Evolutionary conservation across 176 grass and related monocot genomes (phyloP), one percentile per base, ranked within the genome.

Genomic region (Cenchrus fungigraminus): DNA sequence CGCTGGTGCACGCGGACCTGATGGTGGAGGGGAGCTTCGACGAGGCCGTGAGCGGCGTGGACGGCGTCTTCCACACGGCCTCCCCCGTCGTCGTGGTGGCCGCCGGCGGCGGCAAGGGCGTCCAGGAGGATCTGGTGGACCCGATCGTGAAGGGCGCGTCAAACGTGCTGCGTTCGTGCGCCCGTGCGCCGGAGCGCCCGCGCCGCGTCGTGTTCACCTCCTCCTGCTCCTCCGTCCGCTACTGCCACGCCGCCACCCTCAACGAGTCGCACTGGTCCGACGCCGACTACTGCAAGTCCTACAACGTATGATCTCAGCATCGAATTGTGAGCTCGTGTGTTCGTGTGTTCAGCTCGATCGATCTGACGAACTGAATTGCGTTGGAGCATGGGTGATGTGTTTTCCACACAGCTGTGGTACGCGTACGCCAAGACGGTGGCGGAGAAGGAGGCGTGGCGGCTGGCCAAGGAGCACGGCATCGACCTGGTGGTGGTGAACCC

Each of bases 371-470:
- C 25, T 25, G 25, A 25, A 25, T 25, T 25, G 25, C 25, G 25
- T 25, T 25, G 25, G 25, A 25, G 25, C 25, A 25, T 25, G 25
- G 25, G 25, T 25, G 25, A 25, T 25, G 25, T 25, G 25, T 25
- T 25, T 25, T 25, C 25, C 25, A 25, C 25, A 25, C 25, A 94
- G 92, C 78, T 97, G 12, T 97, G 94, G 94, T 97, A 97, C 77
- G 94, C 92, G 2, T 97, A 97, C 50, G 89, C 94, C 0, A 97
- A 97, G 88, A 94, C 92, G 64, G 51, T 92, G 90, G 94, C 94
- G 49, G 94, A 97, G 88, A 83, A 87, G 85, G 94, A 97, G 81
- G 92, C 94, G 62, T 97, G 94, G 94, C 83, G 86, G 2, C 86
- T 97, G 28, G 92, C 94, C 0, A 73, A 89, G 73, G 77, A 97